Conservation (phyloP, 2,329 filamentous ascomycete genomes). For the Alternaria hordeiaustralica region DNA sequence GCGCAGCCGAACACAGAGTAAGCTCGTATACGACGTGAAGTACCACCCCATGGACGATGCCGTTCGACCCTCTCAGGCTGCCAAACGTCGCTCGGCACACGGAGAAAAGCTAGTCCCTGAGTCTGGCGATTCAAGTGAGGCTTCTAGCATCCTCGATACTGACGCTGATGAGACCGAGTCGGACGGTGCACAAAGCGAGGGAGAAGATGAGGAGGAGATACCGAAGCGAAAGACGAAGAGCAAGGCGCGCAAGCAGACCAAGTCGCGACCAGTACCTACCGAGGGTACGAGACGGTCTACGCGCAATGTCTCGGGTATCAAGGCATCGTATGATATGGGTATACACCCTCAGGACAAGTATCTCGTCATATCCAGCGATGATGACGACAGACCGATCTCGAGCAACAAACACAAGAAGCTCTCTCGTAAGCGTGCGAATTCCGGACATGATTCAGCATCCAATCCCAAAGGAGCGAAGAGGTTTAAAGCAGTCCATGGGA, state of each 20-base stretch:
- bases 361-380: conserved; percentile 14
- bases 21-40: conserved; percentile 38
- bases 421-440: background rate
- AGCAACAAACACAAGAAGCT: conserved; percentile 1
- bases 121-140: conserved; percentile 3
- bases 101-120: conserved; percentile 9
- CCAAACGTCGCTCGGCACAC: conserved; percentile 33
- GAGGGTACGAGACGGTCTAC: conserved; percentile 31
- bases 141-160: background rate
- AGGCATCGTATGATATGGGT: conserved; percentile 32
- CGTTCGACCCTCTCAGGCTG: conserved; percentile 35
- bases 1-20: conserved; percentile 19
- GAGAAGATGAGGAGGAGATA: background rate
- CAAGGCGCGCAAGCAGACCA: conserved; percentile 15
- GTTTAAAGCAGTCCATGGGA: background rate
- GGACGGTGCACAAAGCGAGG: conserved; percentile 14
- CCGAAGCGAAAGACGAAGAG: conserved; percentile 1
- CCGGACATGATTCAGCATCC: background rate
- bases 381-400: background rate
- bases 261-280: background rate
- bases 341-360: conserved; percentile 40
- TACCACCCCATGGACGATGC: conserved; percentile 46
- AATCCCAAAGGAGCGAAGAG: background rate
- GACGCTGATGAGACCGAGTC: background rate
- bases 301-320: conserved; percentile 23